Conservation (phyloP, 192 early-diverging fungal species). For the Gamsiella multidivaricata region DNA sequence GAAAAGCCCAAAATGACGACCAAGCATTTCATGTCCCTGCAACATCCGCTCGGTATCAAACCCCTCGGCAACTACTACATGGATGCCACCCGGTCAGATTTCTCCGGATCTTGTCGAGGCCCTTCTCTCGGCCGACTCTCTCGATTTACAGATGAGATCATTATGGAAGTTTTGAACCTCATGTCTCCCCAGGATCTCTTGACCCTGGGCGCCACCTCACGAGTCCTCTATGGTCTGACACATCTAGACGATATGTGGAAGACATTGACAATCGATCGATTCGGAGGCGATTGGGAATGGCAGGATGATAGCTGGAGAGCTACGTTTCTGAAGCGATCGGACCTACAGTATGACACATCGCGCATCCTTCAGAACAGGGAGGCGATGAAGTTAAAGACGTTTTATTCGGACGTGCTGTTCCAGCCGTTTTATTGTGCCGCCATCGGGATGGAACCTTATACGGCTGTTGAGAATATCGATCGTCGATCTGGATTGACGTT, state of each 20-base stretch:
- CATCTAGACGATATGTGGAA: conserved; percentile 75
- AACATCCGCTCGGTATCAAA: conserved; percentile 68
- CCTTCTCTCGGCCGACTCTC: conserved; percentile 62
- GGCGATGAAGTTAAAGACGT: conserved; percentile 53
- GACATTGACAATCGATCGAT: conserved; percentile 55
- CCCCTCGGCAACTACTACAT: conserved; percentile 72
- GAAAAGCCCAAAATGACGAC: conserved; percentile 50
- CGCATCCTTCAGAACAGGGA: conserved; percentile 29
- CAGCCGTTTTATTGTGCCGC: conserved; percentile 65
- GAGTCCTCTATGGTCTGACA: conserved; percentile 64
- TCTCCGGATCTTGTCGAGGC: conserved; percentile 47
- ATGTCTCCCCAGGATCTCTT: conserved; percentile 49
- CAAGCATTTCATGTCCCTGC: conserved; percentile 42
- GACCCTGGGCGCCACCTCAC: conserved; percentile 55
- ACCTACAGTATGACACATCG: conserved; percentile 23
- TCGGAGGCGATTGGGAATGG: conserved; percentile 65
- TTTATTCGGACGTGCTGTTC: conserved; percentile 76
- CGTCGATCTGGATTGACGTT: conserved; percentile 57
- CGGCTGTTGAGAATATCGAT: conserved; percentile 59
- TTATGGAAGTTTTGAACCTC: conserved; percentile 61
- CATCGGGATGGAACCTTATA: conserved; percentile 56
- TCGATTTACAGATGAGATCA: conserved; percentile 60
- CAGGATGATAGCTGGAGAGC: conserved; percentile 63
- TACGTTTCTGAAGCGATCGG: conserved; percentile 58
- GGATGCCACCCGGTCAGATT: conserved; percentile 46